Evolutionary conservation across 257 asterid species (phyloP).

Genomic region (Rehmannia glutinosa): DNA sequence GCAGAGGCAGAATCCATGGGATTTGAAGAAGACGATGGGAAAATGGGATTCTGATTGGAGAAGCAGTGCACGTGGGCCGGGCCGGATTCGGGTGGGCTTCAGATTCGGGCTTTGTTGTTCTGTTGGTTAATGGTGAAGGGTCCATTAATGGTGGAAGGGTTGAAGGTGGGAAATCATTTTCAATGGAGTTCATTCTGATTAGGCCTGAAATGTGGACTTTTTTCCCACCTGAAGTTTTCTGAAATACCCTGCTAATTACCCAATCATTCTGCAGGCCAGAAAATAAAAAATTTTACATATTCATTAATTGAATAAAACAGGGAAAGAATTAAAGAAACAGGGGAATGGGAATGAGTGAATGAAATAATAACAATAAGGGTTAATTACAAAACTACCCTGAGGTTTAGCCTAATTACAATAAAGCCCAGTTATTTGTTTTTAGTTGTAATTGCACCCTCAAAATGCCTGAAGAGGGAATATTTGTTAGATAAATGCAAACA

Average conservation of each 20-base stretch:
- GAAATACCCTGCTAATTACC: constrained; percentile 92
- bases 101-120: too few species aligned
- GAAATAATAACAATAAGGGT: too few species aligned
- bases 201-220: constrained; percentile 69
- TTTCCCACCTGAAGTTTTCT: constrained; percentile 73
- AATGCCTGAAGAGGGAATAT: too few species aligned
- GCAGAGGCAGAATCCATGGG: constrained; percentile 27
- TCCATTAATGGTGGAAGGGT: constrained; percentile 64
- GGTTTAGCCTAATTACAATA: too few species aligned
- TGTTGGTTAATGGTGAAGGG: too few species aligned
- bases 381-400: too few species aligned
- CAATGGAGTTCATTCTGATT: constrained; percentile 22
- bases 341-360: too few species aligned
- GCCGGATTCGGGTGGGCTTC: constrained; percentile 25
- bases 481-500: too few species aligned
- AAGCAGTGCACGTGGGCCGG: constrained; percentile 80
- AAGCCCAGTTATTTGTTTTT: too few species aligned
- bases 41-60: constrained; percentile 44
- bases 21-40: constrained; percentile 13
- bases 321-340: too few species aligned
- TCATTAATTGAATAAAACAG: not conserved
- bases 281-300: not conserved
- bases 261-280: constrained; percentile 72
- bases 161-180: constrained; percentile 19
- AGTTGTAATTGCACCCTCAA: too few species aligned